Evolutionary conservation across 2,329 filamentous ascomycete species (phyloP).

Genomic region (Cladorrhinum sp.): DNA sequence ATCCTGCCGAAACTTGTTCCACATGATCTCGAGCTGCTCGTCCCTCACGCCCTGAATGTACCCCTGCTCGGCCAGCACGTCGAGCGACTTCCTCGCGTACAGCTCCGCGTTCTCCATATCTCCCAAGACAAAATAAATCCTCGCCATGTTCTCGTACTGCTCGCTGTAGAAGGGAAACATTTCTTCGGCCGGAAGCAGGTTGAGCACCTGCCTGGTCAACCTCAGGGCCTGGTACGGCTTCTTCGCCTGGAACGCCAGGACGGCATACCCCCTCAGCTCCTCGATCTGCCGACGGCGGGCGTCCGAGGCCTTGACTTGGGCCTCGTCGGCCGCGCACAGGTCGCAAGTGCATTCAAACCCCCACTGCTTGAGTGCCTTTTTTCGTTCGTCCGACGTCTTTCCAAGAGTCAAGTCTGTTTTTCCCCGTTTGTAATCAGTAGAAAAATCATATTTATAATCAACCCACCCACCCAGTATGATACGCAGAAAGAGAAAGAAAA

Average conservation of each 20-base stretch:
- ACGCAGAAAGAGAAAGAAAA: no score
- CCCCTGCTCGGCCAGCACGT: constrained; percentile 31
- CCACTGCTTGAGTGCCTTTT: constrained; percentile 31
- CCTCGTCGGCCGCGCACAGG: constrained; percentile 31
- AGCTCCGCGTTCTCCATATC: constrained; percentile 29
- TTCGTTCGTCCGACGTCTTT: constrained; percentile 29
- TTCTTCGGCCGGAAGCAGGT: constrained; percentile 31
- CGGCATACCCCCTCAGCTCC: constrained; percentile 26
- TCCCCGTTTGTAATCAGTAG: not conserved
- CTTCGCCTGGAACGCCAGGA: constrained; percentile 28
- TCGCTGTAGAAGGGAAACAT: constrained; percentile 32
- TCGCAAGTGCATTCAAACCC: constrained; percentile 34
- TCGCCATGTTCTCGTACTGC: constrained; percentile 36
- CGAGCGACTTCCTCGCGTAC: constrained; percentile 32
- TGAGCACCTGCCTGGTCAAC: constrained; percentile 30
- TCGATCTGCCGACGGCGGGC: constrained; percentile 31
- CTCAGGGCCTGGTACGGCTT: constrained; percentile 30
- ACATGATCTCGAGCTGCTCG: constrained; percentile 22
- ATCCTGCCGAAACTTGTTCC: constrained; percentile 25
- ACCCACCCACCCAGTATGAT: no score
- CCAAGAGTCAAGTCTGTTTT: constrained; percentile 34
- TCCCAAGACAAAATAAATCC: constrained; percentile 33
- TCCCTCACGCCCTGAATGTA: constrained; percentile 26
- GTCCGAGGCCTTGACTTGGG: constrained; percentile 31
- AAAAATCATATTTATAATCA: not conserved